Percentiles rank a stretch among this genome's conserved stretches.
These are phyloP conservation scores for Tricholoma hemisulphureum DNA, from an alignment of 768 basidiomycete species.

Conservation along the genomic window DNA sequence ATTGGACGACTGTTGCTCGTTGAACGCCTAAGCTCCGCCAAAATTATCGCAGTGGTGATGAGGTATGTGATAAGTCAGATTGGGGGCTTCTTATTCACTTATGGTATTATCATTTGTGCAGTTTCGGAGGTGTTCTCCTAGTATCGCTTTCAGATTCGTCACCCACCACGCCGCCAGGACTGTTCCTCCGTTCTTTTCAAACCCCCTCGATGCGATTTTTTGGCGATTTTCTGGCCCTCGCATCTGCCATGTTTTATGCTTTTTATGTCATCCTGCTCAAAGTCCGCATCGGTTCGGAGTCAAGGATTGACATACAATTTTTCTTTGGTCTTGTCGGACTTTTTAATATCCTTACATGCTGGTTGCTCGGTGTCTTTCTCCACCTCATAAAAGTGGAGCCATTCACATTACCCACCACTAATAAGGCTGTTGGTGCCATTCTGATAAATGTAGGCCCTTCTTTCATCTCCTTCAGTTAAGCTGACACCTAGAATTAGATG, in stretches of 20 bases:
- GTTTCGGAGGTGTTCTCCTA: conserved; percentile 79
- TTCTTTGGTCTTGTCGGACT: conserved; percentile 88
- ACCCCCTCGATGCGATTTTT: conserved; percentile 43
- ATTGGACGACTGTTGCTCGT: conserved; percentile 82
- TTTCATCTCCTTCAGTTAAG: background rate
- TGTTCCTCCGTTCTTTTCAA: conserved; percentile 11
- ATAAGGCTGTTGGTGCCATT: conserved; percentile 31
- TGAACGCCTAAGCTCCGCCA: conserved; percentile 70
- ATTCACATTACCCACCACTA: conserved; percentile 58
- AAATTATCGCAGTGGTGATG: conserved; percentile 72
- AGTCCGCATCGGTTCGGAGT: conserved; percentile 70
- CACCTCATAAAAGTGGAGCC: conserved; percentile 63
- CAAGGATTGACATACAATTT: conserved; percentile 80
- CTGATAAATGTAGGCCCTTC: conserved; percentile 36
- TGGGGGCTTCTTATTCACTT: background rate
- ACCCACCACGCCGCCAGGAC: background rate
- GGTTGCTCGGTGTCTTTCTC: conserved; percentile 69
- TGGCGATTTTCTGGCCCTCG: conserved; percentile 80
- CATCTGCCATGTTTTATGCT: conserved; percentile 78
- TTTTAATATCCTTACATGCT: conserved; percentile 66
- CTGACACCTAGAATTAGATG: conserved; percentile 50
- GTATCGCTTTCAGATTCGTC: conserved; percentile 85
- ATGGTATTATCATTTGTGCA: conserved; percentile 26
- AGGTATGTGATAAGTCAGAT: conserved; percentile 51
- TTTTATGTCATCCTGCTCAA: conserved; percentile 81